Evolutionary conservation across 2,329 filamentous ascomycete genomes (phyloP), one percentile per base, ranked within the genome.

Genomic region (Drechslerella dactyloides): DNA sequence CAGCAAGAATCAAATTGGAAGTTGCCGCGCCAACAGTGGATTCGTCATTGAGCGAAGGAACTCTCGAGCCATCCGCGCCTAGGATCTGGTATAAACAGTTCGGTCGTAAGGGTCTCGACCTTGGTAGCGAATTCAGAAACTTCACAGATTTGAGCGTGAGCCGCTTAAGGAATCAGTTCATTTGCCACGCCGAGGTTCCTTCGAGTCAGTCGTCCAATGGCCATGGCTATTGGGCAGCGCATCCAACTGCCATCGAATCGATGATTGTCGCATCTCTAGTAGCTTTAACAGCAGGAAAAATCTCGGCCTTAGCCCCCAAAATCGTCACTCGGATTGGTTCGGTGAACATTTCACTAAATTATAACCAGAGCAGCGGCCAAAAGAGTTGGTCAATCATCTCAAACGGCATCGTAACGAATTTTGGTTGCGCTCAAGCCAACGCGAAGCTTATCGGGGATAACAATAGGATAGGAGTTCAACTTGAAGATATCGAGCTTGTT

Each of bases 1-100:
- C 30, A 4, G 11, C n/a, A 1, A 68, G 24, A 27, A 46, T 61
- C 21, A n/a, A 42, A 13, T 15, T 8, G 24, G 3, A 17, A 23
- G 52, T 11, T 2, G 35, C 19, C 19, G 13, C 1, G 5, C 37
- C 30, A 33, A 51, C 19, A 40, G 21, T 35, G 13, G 15, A 33
- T 24, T 2, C 19, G 15, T 17, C 57, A 5, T 44, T 27, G 6
- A n/a, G 27, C 27, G 46, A 48, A 27, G 35, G 62, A 50, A 59
- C 11, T 15, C 24, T 59, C 4, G 33, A 51, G n/a, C 23, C 48
- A 15, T 48, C 48, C 1, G 37, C 48, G 0, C 48, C 63, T 8
- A 55, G 37, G 13, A 1, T 55, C 30, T 77, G 76, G 76, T 77
- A 76, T 44, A 44, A 69, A 1, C 74, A 74, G 40, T 30, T 68